Evolutionary conservation across 2,329 filamentous ascomycete genomes (phyloP), one percentile per base, ranked within the genome.

Genomic region (Phyllosticta citriasiana): DNA sequence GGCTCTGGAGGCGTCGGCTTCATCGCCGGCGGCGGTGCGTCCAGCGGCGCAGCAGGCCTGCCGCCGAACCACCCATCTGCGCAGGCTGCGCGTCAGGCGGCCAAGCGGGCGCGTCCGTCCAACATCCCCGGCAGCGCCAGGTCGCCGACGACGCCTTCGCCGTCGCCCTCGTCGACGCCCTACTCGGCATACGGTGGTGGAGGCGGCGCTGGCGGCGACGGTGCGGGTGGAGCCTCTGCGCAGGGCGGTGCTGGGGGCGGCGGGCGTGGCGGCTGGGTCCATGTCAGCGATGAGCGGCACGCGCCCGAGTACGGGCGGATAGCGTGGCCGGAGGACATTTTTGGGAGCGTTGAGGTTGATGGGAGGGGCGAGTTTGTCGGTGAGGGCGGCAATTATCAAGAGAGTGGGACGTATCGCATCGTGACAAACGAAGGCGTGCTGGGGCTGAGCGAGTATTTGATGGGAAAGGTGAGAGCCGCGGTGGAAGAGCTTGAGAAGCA

Each of bases 281-380:
- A 87, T 67, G 77, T 87, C n/a, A 84, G 80, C 47, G 84, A 87
- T 67, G 71, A 72, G 67, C 74, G 84, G 63, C 79, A 82, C 63
- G 82, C 84, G 40, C 84, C 84, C 2, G 84, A 87, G 63, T 87
- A 78, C 71, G 84, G 84, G 1, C 70, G 84, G n/a, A 85, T 86
- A 64, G 81, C 84, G 57, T 84, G 80, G 80, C 84, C 84, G 0
- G 84, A 87, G 68, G 84, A 87, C 71, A 87, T 87, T 57, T 83
- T 87, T 67, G 84, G 84, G 14, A 86, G 83, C 65, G 68, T 87
- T 25, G 84, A 87, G 70, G 80, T 87, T 4, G 83, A 86, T 71
- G 77, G 76, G 0, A 65, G 77, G 19, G 84, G 84, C 1, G 72
- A 75, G n/a, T 84, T 86, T 70, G 78, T 82, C 19, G 81, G 79